Conservation (phyloP, 306 rosid species). For the Lupinus albus region DNA sequence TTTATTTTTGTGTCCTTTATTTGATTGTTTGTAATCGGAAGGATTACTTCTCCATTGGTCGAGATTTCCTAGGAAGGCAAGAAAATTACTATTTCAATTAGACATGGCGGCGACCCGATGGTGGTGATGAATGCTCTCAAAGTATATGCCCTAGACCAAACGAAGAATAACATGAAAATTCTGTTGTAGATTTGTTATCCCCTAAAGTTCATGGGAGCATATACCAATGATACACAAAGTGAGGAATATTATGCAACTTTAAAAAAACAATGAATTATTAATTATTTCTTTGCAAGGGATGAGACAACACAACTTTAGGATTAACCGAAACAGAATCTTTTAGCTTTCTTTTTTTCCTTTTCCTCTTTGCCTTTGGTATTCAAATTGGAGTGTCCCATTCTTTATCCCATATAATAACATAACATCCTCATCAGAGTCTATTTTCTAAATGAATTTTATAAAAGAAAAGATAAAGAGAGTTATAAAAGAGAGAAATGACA, state of each 20-base stretch:
- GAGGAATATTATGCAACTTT: conserved; percentile 34
- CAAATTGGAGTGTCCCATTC: conserved; percentile 42
- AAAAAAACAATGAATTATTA: conserved; percentile 41
- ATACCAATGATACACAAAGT: conserved; percentile 33
- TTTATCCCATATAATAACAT: conserved; percentile 38
- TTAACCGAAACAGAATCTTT: conserved; percentile 44
- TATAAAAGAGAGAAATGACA: conserved; percentile 26
- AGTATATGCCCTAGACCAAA: background rate
- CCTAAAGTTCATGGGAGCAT: conserved; percentile 39
- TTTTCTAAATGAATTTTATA: conserved; percentile 38
- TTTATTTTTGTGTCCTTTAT: no score
- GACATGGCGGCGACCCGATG: no score
- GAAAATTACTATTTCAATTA: no score
- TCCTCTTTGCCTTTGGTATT: conserved; percentile 43
- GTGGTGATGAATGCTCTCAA: background rate
- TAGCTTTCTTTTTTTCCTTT: conserved; percentile 35
- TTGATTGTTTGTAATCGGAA: no score
- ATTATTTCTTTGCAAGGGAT: conserved; percentile 29
- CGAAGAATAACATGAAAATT: conserved; percentile 29
- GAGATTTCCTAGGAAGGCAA: no score
- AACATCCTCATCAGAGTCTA: conserved; percentile 39
- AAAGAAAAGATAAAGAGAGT: conserved; percentile 18
- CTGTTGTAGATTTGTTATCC: background rate
- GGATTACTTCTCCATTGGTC: no score
- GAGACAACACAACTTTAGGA: conserved; percentile 41